phyloP scores from a whole-genome alignment of 768 basidiomycete genomes.

The Suillus alpinus region DNA sequence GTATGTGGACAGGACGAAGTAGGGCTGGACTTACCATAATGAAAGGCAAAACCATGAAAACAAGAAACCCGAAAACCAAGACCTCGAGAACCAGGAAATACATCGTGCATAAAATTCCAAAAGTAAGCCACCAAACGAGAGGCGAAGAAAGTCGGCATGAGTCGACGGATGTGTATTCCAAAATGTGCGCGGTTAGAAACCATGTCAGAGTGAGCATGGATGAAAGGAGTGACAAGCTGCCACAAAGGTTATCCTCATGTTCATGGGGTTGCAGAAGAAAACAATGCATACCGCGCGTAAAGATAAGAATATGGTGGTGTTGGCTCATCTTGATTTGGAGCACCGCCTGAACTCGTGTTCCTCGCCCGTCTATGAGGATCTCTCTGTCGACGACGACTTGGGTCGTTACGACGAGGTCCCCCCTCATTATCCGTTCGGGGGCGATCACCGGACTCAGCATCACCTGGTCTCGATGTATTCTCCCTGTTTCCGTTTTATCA shows the following conservation, averaged over 20 bases:
- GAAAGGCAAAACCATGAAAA: constrained; percentile 77
- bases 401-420: constrained; percentile 5
- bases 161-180: constrained; percentile 73
- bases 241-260: neutral
- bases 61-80: constrained; percentile 67
- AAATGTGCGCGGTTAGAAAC: constrained; percentile 79
- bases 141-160: constrained; percentile 73
- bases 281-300: constrained; percentile 23
- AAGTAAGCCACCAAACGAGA: constrained; percentile 84
- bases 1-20: neutral
- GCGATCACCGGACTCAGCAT: constrained; percentile 24
- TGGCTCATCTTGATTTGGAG: constrained; percentile 25
- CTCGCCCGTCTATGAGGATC: constrained; percentile 14
- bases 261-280: neutral
- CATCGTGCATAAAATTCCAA: constrained; percentile 76
- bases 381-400: constrained; percentile 16
- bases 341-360: constrained; percentile 10
- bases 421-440: constrained; percentile 20
- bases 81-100: constrained; percentile 76
- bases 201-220: constrained; percentile 75
- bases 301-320: constrained; percentile 24
- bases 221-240: constrained; percentile 59
- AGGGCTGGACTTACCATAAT: constrained; percentile 56
- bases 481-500: constrained; percentile 19
- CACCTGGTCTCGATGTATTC: constrained; percentile 19